phyloP scores from a whole-genome alignment of 805 yeast genomes.

The Helenozyma baotianmanensis region DNA sequence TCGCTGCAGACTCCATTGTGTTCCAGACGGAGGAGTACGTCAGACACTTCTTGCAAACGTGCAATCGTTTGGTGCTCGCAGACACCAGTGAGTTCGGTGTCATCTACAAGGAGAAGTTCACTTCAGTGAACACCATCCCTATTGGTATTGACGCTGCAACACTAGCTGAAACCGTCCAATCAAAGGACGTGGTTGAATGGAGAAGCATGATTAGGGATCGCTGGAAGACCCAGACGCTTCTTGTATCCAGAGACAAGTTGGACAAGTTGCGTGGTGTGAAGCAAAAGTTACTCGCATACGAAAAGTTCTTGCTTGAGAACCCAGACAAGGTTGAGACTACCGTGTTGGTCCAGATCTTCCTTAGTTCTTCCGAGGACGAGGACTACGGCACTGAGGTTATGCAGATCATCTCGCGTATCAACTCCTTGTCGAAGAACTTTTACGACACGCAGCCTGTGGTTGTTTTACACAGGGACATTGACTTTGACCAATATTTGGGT shows the following conservation, averaged over 20 bases:
- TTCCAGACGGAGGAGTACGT: conserved; percentile 94
- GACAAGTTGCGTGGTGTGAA: conserved; percentile 85
- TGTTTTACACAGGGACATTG: conserved; percentile 81
- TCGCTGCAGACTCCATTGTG: conserved; percentile 83
- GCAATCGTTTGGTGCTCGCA: conserved; percentile 76
- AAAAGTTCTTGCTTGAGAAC: conserved; percentile 62
- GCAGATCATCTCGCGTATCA: conserved; percentile 79
- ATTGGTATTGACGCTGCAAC: conserved; percentile 75
- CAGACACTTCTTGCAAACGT: conserved; percentile 88
- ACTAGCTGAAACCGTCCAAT: conserved; percentile 42
- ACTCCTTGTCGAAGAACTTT: conserved; percentile 67
- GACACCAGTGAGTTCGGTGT: conserved; percentile 67
- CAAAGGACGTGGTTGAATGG: conserved; percentile 59
- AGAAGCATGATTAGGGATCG: conserved; percentile 65
- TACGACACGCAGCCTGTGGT: conserved; percentile 80
- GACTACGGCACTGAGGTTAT: conserved; percentile 71
- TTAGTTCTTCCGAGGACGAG: conserved; percentile 51
- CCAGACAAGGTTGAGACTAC: conserved; percentile 68
- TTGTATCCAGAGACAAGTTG: conserved; percentile 84
- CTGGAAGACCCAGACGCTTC: conserved; percentile 67
- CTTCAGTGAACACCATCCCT: conserved; percentile 56
- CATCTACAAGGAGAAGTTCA: conserved; percentile 54
- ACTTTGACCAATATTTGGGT: conserved; percentile 85
- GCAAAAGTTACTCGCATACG: conserved; percentile 85
- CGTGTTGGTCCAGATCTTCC: conserved; percentile 78